These are phyloP conservation scores for Lagerstroemia speciosa DNA, from an alignment of 345 rosid genomes.

Conservation along the genomic window DNA sequence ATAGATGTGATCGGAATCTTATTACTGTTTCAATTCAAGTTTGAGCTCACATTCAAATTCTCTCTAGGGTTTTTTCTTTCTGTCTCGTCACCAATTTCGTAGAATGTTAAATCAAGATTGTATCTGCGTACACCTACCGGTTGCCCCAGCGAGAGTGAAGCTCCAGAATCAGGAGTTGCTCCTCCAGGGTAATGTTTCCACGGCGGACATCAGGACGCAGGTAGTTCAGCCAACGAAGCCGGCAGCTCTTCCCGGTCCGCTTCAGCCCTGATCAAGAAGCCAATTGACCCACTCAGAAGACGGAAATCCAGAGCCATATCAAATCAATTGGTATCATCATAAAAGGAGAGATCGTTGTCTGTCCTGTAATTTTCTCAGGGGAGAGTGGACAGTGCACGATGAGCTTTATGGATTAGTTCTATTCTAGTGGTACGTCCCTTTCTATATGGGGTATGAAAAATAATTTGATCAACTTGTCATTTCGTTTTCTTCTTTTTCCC, in stretches of 20 bases:
- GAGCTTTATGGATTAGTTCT: constrained; percentile 12
- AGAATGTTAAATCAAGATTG: no score
- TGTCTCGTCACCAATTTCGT: no score
- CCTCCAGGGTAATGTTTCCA: constrained; percentile 85
- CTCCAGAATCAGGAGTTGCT: constrained; percentile 83
- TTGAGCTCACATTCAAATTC: no score
- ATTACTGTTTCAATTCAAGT: no score
- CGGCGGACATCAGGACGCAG: constrained; percentile 90
- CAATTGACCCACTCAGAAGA: neutral
- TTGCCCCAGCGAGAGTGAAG: constrained; percentile 99
- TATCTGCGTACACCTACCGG: constrained; percentile 25
- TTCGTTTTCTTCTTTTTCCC: neutral
- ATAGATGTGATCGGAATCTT: no score
- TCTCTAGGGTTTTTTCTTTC: neutral
- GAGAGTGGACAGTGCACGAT: constrained; percentile 6
- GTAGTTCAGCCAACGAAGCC: constrained; percentile 89
- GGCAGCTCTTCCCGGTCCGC: constrained; percentile 93
- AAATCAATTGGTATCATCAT: neutral
- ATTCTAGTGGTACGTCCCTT: constrained; percentile 9
- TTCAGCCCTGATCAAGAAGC: constrained; percentile 48
- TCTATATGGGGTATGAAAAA: constrained; percentile 3
- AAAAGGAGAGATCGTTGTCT: constrained; percentile 1
- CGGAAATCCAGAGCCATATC: neutral
- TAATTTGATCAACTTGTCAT: constrained; percentile 3
- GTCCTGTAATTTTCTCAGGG: neutral